Conservation (phyloP, 164 flowering plant genomes). For the Annona cherimola region DNA sequence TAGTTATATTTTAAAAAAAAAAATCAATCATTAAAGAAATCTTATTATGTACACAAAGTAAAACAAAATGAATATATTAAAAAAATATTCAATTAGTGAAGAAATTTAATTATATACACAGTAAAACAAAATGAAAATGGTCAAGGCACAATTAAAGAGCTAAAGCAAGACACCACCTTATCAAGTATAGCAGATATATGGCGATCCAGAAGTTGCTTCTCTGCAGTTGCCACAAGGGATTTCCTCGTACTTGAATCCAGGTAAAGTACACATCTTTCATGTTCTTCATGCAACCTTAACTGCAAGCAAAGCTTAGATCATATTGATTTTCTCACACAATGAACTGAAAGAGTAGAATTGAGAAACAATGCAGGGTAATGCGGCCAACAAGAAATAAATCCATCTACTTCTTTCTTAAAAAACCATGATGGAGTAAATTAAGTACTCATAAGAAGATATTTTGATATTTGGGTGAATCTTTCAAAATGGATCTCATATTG, state of each 20-base stretch:
- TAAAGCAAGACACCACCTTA: constrained; percentile 41
- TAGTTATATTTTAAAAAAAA: constrained; percentile 15
- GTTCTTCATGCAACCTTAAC: constrained; percentile 93
- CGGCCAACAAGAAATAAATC: neutral
- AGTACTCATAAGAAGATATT: too few relatives aligned
- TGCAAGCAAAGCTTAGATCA: constrained; percentile 28
- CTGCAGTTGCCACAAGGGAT: constrained; percentile 76
- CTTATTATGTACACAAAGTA: neutral
- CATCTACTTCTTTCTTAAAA: neutral
- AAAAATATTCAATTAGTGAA: neutral
- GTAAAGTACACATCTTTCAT: constrained; percentile 86
- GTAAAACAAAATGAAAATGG: neutral
- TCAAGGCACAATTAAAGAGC: neutral
- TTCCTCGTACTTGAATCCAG: constrained; percentile 80
- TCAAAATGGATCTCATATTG: too few relatives aligned
- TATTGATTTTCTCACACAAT: neutral
- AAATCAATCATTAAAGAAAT: neutral
- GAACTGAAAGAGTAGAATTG: neutral
- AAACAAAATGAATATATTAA: neutral
- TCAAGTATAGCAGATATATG: constrained; percentile 87
- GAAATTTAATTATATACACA: neutral
- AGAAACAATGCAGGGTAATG: neutral
- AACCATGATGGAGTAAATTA: neutral
- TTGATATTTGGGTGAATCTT: too few relatives aligned
- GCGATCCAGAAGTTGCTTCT: constrained; percentile 84